Evolutionary conservation across 305 asterid species (phyloP), one percentile per base, ranked within the genome.

Genomic region (Solanum hybrid): DNA sequence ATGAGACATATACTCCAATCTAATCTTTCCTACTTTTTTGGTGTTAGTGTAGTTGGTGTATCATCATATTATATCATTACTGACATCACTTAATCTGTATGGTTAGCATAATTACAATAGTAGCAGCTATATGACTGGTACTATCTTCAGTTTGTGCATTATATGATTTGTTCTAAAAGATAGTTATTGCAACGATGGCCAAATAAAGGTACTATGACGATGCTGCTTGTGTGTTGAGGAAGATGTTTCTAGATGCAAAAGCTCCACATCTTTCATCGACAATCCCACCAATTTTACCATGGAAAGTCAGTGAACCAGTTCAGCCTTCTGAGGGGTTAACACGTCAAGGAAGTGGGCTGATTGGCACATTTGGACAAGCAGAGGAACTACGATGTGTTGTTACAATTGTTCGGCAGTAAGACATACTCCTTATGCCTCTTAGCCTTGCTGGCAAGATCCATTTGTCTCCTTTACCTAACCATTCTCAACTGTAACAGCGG

Each of bases 361-460:
- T 96, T 41, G 98, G 99, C 90, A 92, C 96, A 38, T 97, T 95
- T 91, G 99, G 98, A 84, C 98, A 95, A 91, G 90, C 97, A 24
- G 99, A 97, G 91, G 99, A 97, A 94, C 94, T 97, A 84, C 98
- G 97, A 51, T 97, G 99, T 94, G 98, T 97, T 89, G 97, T 97
- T 93, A 96, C 98, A 86, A 88, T 97, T 88, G 90, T 97, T 90
- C 98, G 99, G 86, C 99, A 97, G 99, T 97, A 92, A 94, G 98
- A 93, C 82, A 81, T 91, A 20, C 89, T 90, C 75, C 85, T 17
- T 39, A 87, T 88, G 65, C 29, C 61, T 85, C 39, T 86, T 90
- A 38, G 12, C 45, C 51, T 79, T 73, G 14, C 24, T 33, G 33
- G 3, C 2, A n/a, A 89, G 32, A 89, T 20, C 89, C 90, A 89